Percentiles rank a stretch among this genome's conserved stretches.
These are phyloP conservation scores for Hordeum vulgare DNA, from an alignment of 176 grass and related monocot genomes.

Conservation along the genomic window MorexV3_pseudomolecules_assembly NC_058520.1:25911546-25912045, in stretches of 20 bases:
- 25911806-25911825: neutral
- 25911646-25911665: neutral
- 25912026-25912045: neutral
- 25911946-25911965: neutral
- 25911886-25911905: neutral
- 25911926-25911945: neutral
- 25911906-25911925: neutral
- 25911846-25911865: neutral
- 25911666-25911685: neutral
- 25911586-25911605: neutral
- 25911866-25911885: neutral
- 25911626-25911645: neutral
- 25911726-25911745: neutral
- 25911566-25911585: neutral
- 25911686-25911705: neutral
- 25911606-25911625: neutral
- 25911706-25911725: neutral
- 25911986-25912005: neutral
- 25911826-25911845: neutral
- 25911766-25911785: neutral
- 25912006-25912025: neutral
- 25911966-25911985: neutral
- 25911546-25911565: neutral
- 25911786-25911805: neutral
- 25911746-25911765: neutral